phyloP scores from a whole-genome alignment of 495 filamentous ascomycete genomes.

The Cairneyella variabilis region DNA sequence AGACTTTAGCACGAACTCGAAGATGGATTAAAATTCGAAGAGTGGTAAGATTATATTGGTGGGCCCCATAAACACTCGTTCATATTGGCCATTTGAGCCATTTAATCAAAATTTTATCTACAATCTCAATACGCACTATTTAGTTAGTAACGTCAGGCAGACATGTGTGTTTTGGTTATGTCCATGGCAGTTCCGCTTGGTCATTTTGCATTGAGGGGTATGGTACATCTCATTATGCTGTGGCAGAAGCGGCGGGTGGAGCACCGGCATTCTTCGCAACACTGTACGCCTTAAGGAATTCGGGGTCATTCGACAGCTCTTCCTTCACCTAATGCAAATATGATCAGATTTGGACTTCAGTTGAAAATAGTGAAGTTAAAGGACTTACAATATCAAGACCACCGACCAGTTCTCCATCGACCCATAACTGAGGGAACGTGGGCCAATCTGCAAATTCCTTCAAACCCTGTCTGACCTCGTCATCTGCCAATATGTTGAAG shows the following conservation, averaged over 20 bases:
- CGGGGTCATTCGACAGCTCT: slow-evolving; percentile 59
- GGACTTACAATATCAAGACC: slow-evolving; percentile 86
- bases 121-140: not conserved
- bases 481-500: slow-evolving; percentile 97
- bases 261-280: slow-evolving; percentile 33
- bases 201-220: no score
- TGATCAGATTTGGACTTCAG: slow-evolving; percentile 1
- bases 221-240: no score
- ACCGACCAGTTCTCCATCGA: slow-evolving; percentile 43
- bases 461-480: slow-evolving; percentile 92
- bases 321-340: slow-evolving; percentile 47
- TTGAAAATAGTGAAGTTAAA: not conserved
- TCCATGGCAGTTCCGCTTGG: no score
- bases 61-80: not conserved
- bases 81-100: no score
- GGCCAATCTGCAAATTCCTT: slow-evolving; percentile 97
- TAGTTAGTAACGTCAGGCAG: not conserved
- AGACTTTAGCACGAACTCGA: not conserved
- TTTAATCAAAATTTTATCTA: not conserved
- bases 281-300: slow-evolving; percentile 71
- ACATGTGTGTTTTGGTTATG: no score
- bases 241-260: slow-evolving; percentile 6
- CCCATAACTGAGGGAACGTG: slow-evolving; percentile 57
- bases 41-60: slow-evolving; percentile 9
- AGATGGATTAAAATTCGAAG: not conserved